A percentile compares a stretch with the other conserved stretches of the same genome.
phyloP scores from a whole-genome alignment of 768 basidiomycete genomes.

The Auricularia auricula-judae region DNA sequence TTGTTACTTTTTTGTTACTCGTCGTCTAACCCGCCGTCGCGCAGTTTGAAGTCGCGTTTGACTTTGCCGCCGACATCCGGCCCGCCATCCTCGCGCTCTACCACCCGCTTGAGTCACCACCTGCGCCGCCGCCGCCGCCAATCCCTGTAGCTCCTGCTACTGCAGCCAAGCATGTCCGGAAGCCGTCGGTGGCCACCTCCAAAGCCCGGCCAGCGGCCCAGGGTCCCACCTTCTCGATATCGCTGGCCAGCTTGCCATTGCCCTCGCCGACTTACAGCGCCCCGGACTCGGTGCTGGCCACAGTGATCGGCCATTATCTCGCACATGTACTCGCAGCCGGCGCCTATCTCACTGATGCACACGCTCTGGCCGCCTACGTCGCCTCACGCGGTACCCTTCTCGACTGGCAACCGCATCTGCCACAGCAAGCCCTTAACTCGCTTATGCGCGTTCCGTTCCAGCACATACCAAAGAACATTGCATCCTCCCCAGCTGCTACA shows the following conservation, averaged over 20 bases:
- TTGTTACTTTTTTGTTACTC: not conserved
- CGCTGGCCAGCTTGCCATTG: conserved; percentile 17
- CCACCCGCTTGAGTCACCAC: not conserved
- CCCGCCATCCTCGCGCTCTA: conserved; percentile 27
- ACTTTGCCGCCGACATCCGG: conserved; percentile 30
- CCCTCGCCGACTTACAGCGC: conserved; percentile 21
- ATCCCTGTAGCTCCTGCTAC: not conserved
- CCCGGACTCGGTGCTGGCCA: conserved; percentile 28
- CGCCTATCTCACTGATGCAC: not conserved
- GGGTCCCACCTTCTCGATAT: conserved; percentile 5
- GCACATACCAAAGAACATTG: not conserved
- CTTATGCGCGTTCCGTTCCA: not conserved
- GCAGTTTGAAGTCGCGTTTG: conserved; percentile 44
- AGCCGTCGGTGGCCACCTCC: not conserved
- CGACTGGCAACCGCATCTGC: conserved; percentile 3
- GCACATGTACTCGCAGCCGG: conserved; percentile 36
- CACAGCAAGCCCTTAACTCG: not conserved
- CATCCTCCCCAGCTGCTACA: not conserved
- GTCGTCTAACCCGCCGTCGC: not conserved
- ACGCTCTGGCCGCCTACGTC: conserved; percentile 1
- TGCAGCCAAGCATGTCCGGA: not conserved
- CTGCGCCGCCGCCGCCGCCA: not conserved
- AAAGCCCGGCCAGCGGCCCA: not conserved
- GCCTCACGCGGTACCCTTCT: conserved; percentile 3
- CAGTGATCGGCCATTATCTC: conserved; percentile 50